These are phyloP conservation scores for Guyanaporus albipodus DNA, from an alignment of 768 basidiomycete genomes.

Conservation along the genomic window DNA sequence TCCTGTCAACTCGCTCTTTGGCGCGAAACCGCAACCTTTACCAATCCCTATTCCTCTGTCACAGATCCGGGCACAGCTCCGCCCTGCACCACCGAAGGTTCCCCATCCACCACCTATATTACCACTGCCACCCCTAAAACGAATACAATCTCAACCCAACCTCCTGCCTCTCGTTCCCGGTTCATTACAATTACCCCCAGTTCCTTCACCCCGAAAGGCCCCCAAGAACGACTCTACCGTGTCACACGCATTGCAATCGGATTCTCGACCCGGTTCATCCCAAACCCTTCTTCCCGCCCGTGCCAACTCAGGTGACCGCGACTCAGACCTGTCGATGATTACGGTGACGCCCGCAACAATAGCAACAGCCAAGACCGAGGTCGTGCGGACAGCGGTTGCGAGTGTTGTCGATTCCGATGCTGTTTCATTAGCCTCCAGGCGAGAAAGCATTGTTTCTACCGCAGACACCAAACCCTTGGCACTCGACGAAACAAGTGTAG, in stretches of 20 bases:
- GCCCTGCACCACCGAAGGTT: slow-evolving; percentile 24
- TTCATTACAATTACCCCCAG: slow-evolving; percentile 9
- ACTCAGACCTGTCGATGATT: slow-evolving; percentile 35
- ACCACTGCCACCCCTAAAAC: slow-evolving; percentile 25
- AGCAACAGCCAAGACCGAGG: slow-evolving; percentile 43
- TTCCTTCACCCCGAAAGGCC: slow-evolving; percentile 3
- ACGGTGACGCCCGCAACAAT: slow-evolving; percentile 44
- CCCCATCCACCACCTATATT: slow-evolving; percentile 17
- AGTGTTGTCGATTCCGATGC: slow-evolving; percentile 41
- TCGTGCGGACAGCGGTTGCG: slow-evolving; percentile 51
- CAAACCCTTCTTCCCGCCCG: slow-evolving; percentile 16
- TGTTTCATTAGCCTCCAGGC: slow-evolving; percentile 16
- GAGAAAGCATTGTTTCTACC: slow-evolving; percentile 13
- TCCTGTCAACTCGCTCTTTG: slow-evolving; percentile 23
- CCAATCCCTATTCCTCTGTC: slow-evolving; percentile 26
- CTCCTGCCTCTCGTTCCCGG: slow-evolving; percentile 1
- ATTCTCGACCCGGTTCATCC: slow-evolving; percentile 18
- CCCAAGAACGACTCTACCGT: background rate
- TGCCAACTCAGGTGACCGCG: slow-evolving; percentile 22
- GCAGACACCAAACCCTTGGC: slow-evolving; percentile 4
- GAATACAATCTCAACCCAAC: slow-evolving; percentile 12
- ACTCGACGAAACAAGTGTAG: background rate
- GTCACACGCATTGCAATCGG: background rate
- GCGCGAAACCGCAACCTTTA: slow-evolving; percentile 22
- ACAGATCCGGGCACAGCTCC: slow-evolving; percentile 29